Evolutionary conservation across 257 asterid genomes (phyloP), one percentile per base, ranked within the genome.

Genomic region (Salvia rosmarinus): DNA sequence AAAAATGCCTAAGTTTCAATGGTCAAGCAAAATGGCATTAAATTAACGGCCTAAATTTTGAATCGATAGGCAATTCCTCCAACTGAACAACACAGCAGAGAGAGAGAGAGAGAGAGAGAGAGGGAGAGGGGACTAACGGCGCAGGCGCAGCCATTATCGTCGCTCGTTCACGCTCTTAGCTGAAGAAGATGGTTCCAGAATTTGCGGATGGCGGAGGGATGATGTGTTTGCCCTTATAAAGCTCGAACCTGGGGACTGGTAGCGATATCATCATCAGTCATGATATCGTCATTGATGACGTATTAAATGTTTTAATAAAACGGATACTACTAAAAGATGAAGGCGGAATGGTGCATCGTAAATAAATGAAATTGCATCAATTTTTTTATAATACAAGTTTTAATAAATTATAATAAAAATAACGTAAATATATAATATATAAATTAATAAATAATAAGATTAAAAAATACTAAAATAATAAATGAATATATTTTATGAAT

Each of bases 101-200:
- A 60, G 50, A 25, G 19, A 52, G 23, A 68, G 30, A 32, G 59
- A 75, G n/a, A n/a, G n/a, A n/a, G n/a, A n/a, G n/a, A n/a, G n/a
- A n/a, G n/a, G n/a, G n/a, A n/a, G n/a, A n/a, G n/a, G n/a, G n/a
- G n/a, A n/a, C n/a, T n/a, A n/a, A n/a, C n/a, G n/a, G n/a, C n/a
- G n/a, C n/a, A n/a, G n/a, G n/a, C n/a, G n/a, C 37, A 42, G 91
- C 87, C 95, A 88, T 88, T 72, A 34, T 23, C 46, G 64, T 44
- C 49, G 35, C n/a, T 21, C 39, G 59, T 47, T 67, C n/a, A n/a
- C n/a, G n/a, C n/a, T n/a, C n/a, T n/a, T n/a, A n/a, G n/a, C n/a
- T n/a, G n/a, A n/a, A n/a, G n/a, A n/a, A n/a, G n/a, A n/a, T n/a
- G 65, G 25, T 76, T 49, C 32, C 25, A 34, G 80, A 75, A 59